Percentiles rank a stretch among this genome's conserved stretches.
phyloP scores from a whole-genome alignment of 2,329 filamentous ascomycete genomes.

The Diaporthe sp. region DNA sequence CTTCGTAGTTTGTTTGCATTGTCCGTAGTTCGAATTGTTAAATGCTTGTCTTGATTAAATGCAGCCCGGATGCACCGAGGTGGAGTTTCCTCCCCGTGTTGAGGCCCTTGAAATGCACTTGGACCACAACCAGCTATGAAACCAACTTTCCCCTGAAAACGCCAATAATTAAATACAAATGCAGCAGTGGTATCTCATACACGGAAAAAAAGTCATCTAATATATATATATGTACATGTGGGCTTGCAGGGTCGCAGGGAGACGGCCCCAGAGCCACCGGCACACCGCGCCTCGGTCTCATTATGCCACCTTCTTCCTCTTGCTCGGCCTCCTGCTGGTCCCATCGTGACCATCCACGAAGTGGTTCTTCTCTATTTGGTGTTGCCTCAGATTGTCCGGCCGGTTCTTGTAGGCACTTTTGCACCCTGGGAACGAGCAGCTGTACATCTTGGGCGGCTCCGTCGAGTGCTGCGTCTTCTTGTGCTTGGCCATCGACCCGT shows the following conservation, averaged over 20 bases:
- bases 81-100: too few relatives aligned
- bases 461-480: constrained; percentile 64
- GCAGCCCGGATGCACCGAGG: background rate
- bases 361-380: constrained; percentile 66
- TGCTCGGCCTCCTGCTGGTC: constrained; percentile 51
- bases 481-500: constrained; percentile 68
- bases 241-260: background rate
- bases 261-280: background rate
- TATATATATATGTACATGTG: background rate
- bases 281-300: background rate
- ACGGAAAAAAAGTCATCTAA: constrained; percentile 7
- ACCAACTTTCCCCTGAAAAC: background rate
- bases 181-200: constrained; percentile 23
- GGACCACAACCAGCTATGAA: background rate
- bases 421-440: constrained; percentile 64
- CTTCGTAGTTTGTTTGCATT: background rate
- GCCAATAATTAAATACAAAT: background rate
- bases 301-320: constrained; percentile 56
- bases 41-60: background rate
- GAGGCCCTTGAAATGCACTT: background rate
- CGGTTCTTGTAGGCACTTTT: constrained; percentile 66
- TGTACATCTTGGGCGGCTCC: constrained; percentile 61
- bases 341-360: constrained; percentile 58
- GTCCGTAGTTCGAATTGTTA: background rate
- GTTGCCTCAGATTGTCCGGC: constrained; percentile 65